Evolutionary conservation across 352 stramenopile genomes (phyloP), one percentile per base, ranked within the genome.

Genomic region (Aphanomyces astaci): DNA sequence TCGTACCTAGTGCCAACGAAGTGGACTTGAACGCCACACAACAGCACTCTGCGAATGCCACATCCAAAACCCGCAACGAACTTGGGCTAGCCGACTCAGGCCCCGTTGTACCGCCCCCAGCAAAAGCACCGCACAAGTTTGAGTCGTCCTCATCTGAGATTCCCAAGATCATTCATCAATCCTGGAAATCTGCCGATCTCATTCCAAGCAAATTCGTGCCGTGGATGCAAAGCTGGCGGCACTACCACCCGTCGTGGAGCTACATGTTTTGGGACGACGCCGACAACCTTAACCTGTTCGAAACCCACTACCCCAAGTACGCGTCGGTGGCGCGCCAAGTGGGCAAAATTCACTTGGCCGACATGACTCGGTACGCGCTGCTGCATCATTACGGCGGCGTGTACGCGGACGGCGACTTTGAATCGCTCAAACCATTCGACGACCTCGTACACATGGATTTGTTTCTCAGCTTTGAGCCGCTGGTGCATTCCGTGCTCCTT

Each of bases 181-280:
- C 78, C 13, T 86, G 78, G 76, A 88, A 84, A 53, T 72, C 56
- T 11, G 56, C 63, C 27, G 57, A 74, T 15, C 56, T 64, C 19
- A 82, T 88, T 64, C 78, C 80, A 15, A 70, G 45, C 3, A 75
- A 72, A 17, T 85, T 88, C 67, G 64, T 71, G 17, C 74, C 80
- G 62, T 88, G 78, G 80, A 85, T 88, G 77, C 73, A 71, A 22
- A 83, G 72, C 63, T 88, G 78, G 77, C 49, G 62, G n/a, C 48
- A 71, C 9, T 52, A 68, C 28, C 73, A 88, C 39, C 76, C 77
- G 2, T 64, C 51, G 9, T 86, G 77, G 76, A 73, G 63, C 28
- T 88, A 86, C 72, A 77, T 86, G 36, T 88, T 84, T 52, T 88
- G 78, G 78, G 79, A 73, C 0, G 75, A 86, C 63, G 70, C 67